These are phyloP conservation scores for Talaromyces stipitatus DNA, from an alignment of 495 filamentous ascomycete species.

Conservation along the genomic window DNA sequence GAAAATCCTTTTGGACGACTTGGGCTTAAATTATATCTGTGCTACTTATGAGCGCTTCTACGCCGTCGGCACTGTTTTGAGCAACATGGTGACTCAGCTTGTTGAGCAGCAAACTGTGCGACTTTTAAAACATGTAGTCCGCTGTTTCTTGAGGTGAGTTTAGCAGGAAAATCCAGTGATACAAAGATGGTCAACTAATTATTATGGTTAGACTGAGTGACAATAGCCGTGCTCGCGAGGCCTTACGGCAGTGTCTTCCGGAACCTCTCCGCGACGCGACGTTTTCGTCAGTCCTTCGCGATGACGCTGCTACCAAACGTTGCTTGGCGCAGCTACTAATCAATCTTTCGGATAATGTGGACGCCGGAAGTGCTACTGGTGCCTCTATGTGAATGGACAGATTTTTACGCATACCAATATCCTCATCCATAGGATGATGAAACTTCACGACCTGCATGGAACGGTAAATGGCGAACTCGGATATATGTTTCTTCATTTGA, in stretches of 20 bases:
- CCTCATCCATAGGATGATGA: constrained; percentile 26
- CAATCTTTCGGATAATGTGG: constrained; percentile 90
- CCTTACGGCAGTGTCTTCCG: constrained; percentile 91
- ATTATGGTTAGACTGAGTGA: constrained; percentile 64
- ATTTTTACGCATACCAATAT: constrained; percentile 29
- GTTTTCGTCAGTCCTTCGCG: constrained; percentile 91
- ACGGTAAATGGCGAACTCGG: constrained; percentile 41
- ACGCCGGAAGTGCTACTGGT: constrained; percentile 47
- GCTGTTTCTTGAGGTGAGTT: constrained; percentile 87
- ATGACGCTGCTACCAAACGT: constrained; percentile 96
- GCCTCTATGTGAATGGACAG: constrained; percentile 41
- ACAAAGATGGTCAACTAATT: background rate
- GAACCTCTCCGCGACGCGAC: constrained; percentile 95
- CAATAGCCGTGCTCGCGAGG: constrained; percentile 92
- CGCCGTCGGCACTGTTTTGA: constrained; percentile 92
- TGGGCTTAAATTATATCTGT: constrained; percentile 97
- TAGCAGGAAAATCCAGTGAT: background rate
- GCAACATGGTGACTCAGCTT: constrained; percentile 96
- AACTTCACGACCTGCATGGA: constrained; percentile 44
- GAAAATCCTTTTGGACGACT: constrained; percentile 95
- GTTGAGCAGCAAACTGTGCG: constrained; percentile 97
- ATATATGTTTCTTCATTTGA: constrained; percentile 16
- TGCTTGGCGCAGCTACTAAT: constrained; percentile 95
- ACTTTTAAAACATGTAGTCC: constrained; percentile 93
- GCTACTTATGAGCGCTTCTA: constrained; percentile 99